Base-by-base conservation (phyloP, 257 asterid species). In the Paulownia fortunei region DNA sequence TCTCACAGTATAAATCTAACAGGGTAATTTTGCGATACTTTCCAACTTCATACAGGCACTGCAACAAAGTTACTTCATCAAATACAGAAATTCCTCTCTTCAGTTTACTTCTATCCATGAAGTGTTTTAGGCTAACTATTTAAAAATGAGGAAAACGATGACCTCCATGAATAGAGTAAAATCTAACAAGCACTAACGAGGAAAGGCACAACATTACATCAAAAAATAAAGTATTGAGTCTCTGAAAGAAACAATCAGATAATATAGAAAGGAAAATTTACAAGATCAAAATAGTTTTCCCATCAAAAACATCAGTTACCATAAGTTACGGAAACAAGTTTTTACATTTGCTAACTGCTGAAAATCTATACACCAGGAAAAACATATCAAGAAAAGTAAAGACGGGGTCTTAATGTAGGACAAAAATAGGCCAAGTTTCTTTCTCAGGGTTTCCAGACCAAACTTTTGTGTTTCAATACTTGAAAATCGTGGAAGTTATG, bases 41-140 rank as follows among this genome's bases (percentile, higher is more conserved):
- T 82, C 90, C 94, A 81, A 89, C 96, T 90, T 93, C 98, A 76
- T 85, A 76, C 76, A 95, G 80, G 81, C 97, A 92, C 99, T 94
- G 94, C 89, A 83, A 84, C 34, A 84, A 64, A 75, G 59, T 58
- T 49, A 24, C 56, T 52, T 56, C 60, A 59, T 85, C 83, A 89
- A 46, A 62, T 66, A 67, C 44, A 64, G 55, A 79, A 60, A 60
- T 36, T 79, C 21, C 61, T 73, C 75, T 41, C 56, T 51, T 73
- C 59, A 49, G 51, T 32, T 21, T 26, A 61, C 8, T 39, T 59
- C 36, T 32, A 13, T 60, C 1, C 39, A 21, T 62, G 56, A 58
- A 49, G 34, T 62, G 41, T 46, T 36, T 23, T 59, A 19, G 46
- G 67, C 59, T 65, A 56, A 69, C 24, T 24, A 60, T 52, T 42